phyloP scores from a whole-genome alignment of 805 yeast genomes.

The Wickerhamomyces alni region DNA sequence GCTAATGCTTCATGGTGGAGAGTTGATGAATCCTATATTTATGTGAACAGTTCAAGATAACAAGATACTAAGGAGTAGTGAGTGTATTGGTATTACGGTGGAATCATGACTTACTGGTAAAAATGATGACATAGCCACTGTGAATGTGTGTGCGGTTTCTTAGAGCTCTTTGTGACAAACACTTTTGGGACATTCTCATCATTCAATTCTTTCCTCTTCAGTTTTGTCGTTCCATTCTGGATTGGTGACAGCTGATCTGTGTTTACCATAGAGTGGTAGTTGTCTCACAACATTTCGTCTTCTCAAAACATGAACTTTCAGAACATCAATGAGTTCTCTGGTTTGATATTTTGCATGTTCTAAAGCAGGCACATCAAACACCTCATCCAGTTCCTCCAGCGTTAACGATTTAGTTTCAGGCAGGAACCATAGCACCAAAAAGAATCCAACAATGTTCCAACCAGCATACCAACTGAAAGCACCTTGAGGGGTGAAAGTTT shows the following conservation, averaged over 20 bases:
- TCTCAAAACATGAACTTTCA: conserved; percentile 43
- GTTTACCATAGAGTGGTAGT: conserved; percentile 51
- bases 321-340: conserved; percentile 32
- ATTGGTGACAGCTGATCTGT: conserved; percentile 54
- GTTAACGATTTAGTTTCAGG: conserved; percentile 66
- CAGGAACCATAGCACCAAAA: conserved; percentile 62
- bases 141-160: no score
- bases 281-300: conserved; percentile 38
- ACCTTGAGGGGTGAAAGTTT: conserved; percentile 70
- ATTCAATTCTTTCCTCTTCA: conserved; percentile 46
- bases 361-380: conserved; percentile 50
- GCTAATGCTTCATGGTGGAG: no score
- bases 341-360: conserved; percentile 49
- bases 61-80: no score
- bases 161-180: no score
- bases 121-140: no score
- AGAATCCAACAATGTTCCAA: conserved; percentile 69
- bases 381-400: conserved; percentile 67
- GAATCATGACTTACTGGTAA: no score
- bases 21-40: no score
- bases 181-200: no score
- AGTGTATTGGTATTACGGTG: no score
- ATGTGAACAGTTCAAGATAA: no score
- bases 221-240: conserved; percentile 59
- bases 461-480: conserved; percentile 89